phyloP scores from a whole-genome alignment of 73 alveolate genomes.

The Paraurostyla sp. region DNA sequence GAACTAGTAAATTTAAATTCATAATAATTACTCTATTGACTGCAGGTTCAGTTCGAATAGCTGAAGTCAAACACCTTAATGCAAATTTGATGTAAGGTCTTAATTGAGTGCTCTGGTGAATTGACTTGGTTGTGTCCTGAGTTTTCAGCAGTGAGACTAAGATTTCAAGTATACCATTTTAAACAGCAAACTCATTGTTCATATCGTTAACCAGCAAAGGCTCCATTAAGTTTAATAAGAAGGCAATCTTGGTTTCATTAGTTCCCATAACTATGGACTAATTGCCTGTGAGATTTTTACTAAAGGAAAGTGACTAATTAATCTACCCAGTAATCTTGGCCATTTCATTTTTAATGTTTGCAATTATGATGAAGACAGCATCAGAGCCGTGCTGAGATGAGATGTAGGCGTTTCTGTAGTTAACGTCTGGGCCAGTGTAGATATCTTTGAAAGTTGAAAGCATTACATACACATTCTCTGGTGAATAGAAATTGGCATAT shows the following conservation, averaged over 20 bases:
- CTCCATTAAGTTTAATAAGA: conserved; percentile 37
- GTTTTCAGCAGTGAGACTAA: conserved; percentile 31
- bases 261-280: background rate
- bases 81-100: conserved; percentile 59
- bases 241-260: conserved; percentile 30
- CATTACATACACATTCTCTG: conserved; percentile 47
- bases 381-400: conserved; percentile 19
- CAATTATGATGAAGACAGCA: conserved; percentile 12
- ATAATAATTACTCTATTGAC: conserved; percentile 22
- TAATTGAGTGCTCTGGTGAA: background rate
- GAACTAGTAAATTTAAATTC: background rate
- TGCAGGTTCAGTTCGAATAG: conserved; percentile 53
- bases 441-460: conserved; percentile 49
- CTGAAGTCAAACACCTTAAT: conserved; percentile 57
- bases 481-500: conserved; percentile 54
- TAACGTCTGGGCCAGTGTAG: conserved; percentile 22
- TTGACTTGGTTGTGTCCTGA: conserved; percentile 2
- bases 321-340: conserved; percentile 43
- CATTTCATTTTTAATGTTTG: conserved; percentile 34
- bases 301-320: background rate
- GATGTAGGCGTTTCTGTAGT: conserved; percentile 55
- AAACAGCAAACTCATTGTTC: conserved; percentile 42
- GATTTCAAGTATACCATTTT: conserved; percentile 35
- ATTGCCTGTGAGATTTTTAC: conserved; percentile 21
- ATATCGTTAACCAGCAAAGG: conserved; percentile 47